Evolutionary conservation across 2,329 filamentous ascomycete species (phyloP).

Genomic region (Hypomyces perniciosus): DNA sequence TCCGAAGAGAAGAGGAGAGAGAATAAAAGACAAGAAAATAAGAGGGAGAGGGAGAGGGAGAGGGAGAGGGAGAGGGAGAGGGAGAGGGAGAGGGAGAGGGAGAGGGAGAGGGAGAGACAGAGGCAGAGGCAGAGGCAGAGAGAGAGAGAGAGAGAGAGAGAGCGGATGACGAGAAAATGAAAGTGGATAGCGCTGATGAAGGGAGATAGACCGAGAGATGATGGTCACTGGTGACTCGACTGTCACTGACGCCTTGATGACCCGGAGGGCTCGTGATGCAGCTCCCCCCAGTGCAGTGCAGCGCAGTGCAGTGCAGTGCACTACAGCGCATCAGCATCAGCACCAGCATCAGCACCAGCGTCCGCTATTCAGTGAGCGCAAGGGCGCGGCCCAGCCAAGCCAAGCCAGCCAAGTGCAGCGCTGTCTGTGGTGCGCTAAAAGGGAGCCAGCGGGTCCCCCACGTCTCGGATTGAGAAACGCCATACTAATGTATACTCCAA

Average conservation of each 20-base stretch:
- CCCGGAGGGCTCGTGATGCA: conserved; percentile 12
- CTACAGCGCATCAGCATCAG: conserved; percentile 7
- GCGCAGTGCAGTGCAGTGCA: neutral
- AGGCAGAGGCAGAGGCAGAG: conserved; percentile 1
- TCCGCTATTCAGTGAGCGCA: neutral
- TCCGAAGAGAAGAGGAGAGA: neutral
- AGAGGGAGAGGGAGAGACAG: conserved; percentile 6
- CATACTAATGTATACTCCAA: neutral
- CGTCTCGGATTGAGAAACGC: neutral
- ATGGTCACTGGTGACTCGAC: conserved; percentile 1
- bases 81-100: conserved; percentile 1
- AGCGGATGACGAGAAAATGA: conserved; percentile 11
- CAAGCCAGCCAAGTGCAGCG: conserved; percentile 2
- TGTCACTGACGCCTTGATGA: conserved; percentile 12
- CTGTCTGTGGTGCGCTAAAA: neutral
- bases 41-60: conserved; percentile 10
- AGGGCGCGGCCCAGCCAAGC: neutral
- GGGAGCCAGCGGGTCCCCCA: neutral
- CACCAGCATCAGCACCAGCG: neutral
- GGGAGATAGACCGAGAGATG: conserved; percentile 3
- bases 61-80: conserved; percentile 9
- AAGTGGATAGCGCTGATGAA: conserved; percentile 5
- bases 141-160: conserved; percentile 9
- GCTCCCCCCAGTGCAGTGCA: neutral
- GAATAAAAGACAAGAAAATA: conserved; percentile 6